Conservation (phyloP, 352 stramenopile genomes). For the Phytophthora pisi region DNA sequence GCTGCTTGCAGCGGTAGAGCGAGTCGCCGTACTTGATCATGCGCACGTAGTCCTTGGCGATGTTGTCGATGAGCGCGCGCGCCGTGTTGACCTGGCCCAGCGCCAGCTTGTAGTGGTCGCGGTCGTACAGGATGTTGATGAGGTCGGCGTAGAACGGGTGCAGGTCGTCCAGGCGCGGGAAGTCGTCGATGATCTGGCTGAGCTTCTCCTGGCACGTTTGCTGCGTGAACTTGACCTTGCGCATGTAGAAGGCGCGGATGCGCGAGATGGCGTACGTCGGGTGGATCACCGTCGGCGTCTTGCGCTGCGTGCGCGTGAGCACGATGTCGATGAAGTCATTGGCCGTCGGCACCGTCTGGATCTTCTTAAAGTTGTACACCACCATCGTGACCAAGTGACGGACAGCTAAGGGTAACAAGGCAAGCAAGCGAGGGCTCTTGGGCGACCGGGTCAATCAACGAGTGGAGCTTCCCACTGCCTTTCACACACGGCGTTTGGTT, state of each 20-base stretch:
- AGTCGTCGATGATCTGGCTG: constrained; percentile 97
- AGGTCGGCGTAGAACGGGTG: constrained; percentile 99
- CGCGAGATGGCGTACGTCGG: constrained; percentile 97
- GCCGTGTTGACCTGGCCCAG: constrained; percentile 99
- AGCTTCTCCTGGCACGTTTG: constrained; percentile 99
- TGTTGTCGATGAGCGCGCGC: constrained; percentile 97
- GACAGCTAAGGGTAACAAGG: neutral
- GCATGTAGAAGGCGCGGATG: constrained; percentile 97
- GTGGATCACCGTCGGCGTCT: constrained; percentile 99
- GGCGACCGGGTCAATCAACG: neutral
- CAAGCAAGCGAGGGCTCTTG: neutral
- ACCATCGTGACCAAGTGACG: constrained; percentile 83
- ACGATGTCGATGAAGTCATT: constrained; percentile 99
- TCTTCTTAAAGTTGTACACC: constrained; percentile 99
- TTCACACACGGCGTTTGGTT: constrained; percentile 41
- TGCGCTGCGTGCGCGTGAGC: constrained; percentile 98
- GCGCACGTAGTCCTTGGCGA: constrained; percentile 98
- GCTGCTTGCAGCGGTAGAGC: constrained; percentile 99
- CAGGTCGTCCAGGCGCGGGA: constrained; percentile 98
- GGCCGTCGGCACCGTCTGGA: constrained; percentile 96
- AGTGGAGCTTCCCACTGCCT: constrained; percentile 10
- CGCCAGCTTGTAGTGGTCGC: constrained; percentile 99
- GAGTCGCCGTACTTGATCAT: constrained; percentile 99
- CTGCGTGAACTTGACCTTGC: constrained; percentile 99
- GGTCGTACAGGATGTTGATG: constrained; percentile 99